These are phyloP conservation scores for Cicer arietinum DNA, from an alignment of 306 rosid genomes.

Conservation along the genomic window DNA sequence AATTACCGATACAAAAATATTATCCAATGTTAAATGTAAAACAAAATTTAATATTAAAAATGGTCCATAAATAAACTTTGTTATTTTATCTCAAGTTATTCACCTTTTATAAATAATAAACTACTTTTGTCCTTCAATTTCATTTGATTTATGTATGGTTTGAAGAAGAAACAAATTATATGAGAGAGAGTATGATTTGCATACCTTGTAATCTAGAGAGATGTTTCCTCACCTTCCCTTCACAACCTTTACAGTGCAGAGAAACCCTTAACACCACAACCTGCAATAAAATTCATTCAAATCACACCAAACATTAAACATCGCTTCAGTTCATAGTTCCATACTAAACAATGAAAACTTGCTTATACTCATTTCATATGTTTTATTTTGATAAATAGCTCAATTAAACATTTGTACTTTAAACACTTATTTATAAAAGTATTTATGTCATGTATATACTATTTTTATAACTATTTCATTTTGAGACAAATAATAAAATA, in stretches of 20 bases:
- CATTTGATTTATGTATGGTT: slow-evolving; percentile 1
- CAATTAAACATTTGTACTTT: too few species aligned
- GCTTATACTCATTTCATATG: background rate
- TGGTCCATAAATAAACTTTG: background rate
- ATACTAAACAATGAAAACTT: background rate
- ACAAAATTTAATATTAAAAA: background rate
- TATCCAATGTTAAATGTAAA: background rate
- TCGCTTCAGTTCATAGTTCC: background rate
- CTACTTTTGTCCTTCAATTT: background rate
- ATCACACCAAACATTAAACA: background rate
- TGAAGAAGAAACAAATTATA: background rate
- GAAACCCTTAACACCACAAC: slow-evolving; percentile 92
- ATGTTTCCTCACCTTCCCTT: slow-evolving; percentile 91
- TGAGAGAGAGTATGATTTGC: background rate
- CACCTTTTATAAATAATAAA: too few species aligned
- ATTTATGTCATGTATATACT: too few species aligned
- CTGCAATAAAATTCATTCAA: slow-evolving; percentile 51
- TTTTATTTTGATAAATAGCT: too few species aligned
- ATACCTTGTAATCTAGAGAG: slow-evolving; percentile 93
- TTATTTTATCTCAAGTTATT: too few species aligned
- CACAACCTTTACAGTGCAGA: slow-evolving; percentile 95
- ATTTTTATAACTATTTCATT: too few species aligned
- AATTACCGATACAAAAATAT: background rate
- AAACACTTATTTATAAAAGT: too few species aligned
- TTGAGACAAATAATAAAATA: too few species aligned